Conservation (phyloP, 306 rosid species). For the Carpinus viminea region DNA sequence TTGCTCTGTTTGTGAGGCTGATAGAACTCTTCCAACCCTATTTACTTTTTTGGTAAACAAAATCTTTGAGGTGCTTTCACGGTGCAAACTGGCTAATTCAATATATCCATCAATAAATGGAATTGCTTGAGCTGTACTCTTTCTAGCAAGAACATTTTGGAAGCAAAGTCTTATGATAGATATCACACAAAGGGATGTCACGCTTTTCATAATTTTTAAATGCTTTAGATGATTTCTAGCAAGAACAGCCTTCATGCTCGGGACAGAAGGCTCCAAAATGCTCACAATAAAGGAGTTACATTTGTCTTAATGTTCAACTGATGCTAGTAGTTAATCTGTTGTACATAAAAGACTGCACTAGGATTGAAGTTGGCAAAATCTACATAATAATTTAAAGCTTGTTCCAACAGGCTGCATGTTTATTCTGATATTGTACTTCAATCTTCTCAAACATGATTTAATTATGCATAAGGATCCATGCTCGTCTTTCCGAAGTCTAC, state of each 20-base stretch:
- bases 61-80: conserved; percentile 25
- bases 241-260: not conserved
- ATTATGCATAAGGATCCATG: conserved; percentile 21
- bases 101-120: conserved; percentile 31
- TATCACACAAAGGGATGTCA: not conserved
- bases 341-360: not conserved
- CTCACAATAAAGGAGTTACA: not conserved
- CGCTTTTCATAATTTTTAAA: not conserved
- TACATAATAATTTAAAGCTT: not conserved
- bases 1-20: conserved; percentile 42
- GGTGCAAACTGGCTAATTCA: conserved; percentile 21
- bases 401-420: not conserved
- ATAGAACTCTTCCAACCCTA: conserved; percentile 17
- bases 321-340: not conserved
- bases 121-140: conserved; percentile 4
- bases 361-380: not conserved
- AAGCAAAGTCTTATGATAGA: not conserved
- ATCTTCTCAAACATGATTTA: conserved; percentile 11
- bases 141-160: conserved; percentile 7
- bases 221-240: not conserved
- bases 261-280: not conserved
- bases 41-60: conserved; percentile 31
- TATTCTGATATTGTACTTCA: conserved; percentile 2
- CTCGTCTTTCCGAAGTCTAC: conserved; percentile 49
- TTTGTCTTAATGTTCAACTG: not conserved